phyloP scores from a whole-genome alignment of 2,329 filamentous ascomycete species.

The Cercospora nicotianae region DNA sequence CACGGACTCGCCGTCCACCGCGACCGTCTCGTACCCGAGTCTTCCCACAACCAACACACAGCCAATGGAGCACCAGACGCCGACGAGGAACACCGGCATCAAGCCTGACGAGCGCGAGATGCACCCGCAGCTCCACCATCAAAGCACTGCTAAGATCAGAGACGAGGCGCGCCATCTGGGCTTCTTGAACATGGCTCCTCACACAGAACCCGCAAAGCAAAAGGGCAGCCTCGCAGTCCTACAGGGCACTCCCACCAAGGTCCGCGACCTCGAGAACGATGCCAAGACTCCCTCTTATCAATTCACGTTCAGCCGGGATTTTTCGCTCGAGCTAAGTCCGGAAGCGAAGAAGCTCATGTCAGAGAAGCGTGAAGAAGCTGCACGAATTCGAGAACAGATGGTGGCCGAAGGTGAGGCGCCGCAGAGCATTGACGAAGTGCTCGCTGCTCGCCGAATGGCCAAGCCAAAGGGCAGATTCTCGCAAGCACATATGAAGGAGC shows the following conservation, averaged over 20 bases:
- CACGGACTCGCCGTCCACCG: slow-evolving; percentile 29
- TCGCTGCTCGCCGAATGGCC: slow-evolving; percentile 67
- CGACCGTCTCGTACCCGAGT: slow-evolving; percentile 18
- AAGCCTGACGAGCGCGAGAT: slow-evolving; percentile 78
- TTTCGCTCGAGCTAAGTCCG: slow-evolving; percentile 59
- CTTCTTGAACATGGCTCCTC: slow-evolving; percentile 72
- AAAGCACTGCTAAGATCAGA: slow-evolving; percentile 69
- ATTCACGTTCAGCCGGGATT: slow-evolving; percentile 60
- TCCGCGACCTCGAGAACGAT: slow-evolving; percentile 37
- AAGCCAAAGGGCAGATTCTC: slow-evolving; percentile 82
- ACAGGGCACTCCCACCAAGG: slow-evolving; percentile 62
- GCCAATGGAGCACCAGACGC: slow-evolving; percentile 47
- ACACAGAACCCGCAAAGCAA: slow-evolving; percentile 49
- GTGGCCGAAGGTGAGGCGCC: slow-evolving; percentile 59
- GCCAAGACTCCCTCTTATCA: slow-evolving; percentile 62
- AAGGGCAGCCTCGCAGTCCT: slow-evolving; percentile 45
- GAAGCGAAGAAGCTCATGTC: slow-evolving; percentile 62
- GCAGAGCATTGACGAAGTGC: slow-evolving; percentile 42
- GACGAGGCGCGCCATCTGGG: slow-evolving; percentile 81
- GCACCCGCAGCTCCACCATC: slow-evolving; percentile 83
- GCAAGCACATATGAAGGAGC: slow-evolving; percentile 79
- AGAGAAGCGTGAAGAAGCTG: slow-evolving; percentile 70
- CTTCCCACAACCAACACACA: slow-evolving; percentile 27
- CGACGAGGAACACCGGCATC: slow-evolving; percentile 63
- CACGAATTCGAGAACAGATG: slow-evolving; percentile 69